Conservation (phyloP, 2,329 filamentous ascomycete species). For the Teratosphaeria zuluensis region DNA sequence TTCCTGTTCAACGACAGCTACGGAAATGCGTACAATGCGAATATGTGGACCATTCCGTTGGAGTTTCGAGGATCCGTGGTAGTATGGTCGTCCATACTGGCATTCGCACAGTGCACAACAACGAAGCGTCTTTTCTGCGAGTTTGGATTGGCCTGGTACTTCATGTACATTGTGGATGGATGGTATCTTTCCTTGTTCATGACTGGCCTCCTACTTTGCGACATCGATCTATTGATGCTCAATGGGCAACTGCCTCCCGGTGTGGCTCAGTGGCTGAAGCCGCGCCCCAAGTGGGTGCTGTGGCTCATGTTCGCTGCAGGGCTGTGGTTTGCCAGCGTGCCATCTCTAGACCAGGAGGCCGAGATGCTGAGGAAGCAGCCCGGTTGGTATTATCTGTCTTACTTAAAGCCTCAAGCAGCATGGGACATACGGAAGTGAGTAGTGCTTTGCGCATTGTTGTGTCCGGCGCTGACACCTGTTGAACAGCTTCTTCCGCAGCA, state of each 20-base stretch:
- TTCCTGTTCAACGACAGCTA: slow-evolving; percentile 44
- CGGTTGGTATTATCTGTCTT: slow-evolving; percentile 53
- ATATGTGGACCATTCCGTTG: slow-evolving; percentile 49
- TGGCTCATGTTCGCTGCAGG: neutral
- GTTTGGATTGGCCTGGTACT: slow-evolving; percentile 12
- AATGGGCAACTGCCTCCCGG: neutral
- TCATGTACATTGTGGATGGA: slow-evolving; percentile 40
- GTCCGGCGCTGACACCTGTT: slow-evolving; percentile 2
- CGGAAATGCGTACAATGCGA: slow-evolving; percentile 19
- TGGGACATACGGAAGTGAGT: slow-evolving; percentile 11
- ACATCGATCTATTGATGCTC: slow-evolving; percentile 42
- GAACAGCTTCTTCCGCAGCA: slow-evolving; percentile 22
- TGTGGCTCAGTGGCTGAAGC: neutral
- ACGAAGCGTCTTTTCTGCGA: slow-evolving; percentile 34
- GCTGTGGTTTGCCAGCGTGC: neutral
- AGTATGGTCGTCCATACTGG: slow-evolving; percentile 38
- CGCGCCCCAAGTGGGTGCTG: neutral
- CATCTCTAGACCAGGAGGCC: neutral
- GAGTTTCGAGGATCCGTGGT: slow-evolving; percentile 55
- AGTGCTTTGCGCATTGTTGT: no score
- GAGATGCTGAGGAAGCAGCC: slow-evolving; percentile 41
- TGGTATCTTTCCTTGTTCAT: slow-evolving; percentile 40
- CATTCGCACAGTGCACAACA: slow-evolving; percentile 38
- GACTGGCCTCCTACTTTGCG: slow-evolving; percentile 48
- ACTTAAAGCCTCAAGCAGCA: slow-evolving; percentile 32